Base-by-base conservation (phyloP, 2,329 filamentous ascomycete genomes). In the Cadophora luteo-olivacea region DNA sequence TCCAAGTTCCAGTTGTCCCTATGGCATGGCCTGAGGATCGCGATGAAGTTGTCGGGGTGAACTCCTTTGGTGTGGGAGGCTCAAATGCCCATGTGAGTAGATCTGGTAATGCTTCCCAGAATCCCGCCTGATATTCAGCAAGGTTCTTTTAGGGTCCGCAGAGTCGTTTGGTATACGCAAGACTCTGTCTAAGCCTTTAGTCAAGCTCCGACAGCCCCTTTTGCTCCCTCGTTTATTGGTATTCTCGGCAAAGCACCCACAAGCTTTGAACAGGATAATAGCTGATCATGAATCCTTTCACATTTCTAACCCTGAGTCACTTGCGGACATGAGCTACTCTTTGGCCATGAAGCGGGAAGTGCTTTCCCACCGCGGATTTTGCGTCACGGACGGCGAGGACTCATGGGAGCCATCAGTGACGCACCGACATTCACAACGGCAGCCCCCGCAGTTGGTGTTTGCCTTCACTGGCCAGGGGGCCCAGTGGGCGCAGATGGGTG, bases 391-490 rank as follows among this genome's bases (percentile, higher is more conserved):
- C 33, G 33, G 33, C 33, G 33, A 36, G 33, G 33, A 36, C 33
- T 36, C 33, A 36, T 36, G 33, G 33, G 32, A 55, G 48, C 33
- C 51, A n/a, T 52, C n/a, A 16, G 19, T 45, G 8, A 16, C 16
- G 41, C 41, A 16, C 41, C 14, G 12, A 36, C 33, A 11, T 36
- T 36, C 33, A 36, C 6, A 36, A 36, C 41, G 33, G 16, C 14
- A 57, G 33, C 6, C 33, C 33, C 38, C 38, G 16, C 5, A 49
- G 22, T 70, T n/a, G 4, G 62, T 64, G 2, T 69, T 72, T 19
- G 61, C 74, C 4, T 76, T 76, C 54, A 76, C 71, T 0, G 75
- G 75, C 3, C 75, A 76, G 63, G 75, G 74, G 19, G 73, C 74
- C 1, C 72, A 62, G n/a, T 62, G 41, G 38, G 25, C 25, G 22